These are phyloP conservation scores for Amanita molliuscula DNA, from an alignment of 768 basidiomycete species.

Conservation along the genomic window DNA sequence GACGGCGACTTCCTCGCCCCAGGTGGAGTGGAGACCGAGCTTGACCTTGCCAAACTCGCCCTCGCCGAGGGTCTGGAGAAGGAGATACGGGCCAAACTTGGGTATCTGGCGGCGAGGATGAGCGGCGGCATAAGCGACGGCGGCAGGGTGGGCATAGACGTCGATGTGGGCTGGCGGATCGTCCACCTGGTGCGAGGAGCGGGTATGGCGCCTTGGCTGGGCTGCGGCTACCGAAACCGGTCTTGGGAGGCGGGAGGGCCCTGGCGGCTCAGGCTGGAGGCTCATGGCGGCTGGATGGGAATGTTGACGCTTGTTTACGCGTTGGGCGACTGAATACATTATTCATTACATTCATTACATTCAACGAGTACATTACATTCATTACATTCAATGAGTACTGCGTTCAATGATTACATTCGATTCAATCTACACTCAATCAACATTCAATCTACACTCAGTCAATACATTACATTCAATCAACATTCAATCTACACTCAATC, in stretches of 20 bases:
- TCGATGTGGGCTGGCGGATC: constrained; percentile 48
- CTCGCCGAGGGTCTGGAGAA: constrained; percentile 94
- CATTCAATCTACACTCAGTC: too few species aligned
- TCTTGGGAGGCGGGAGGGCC: constrained; percentile 35
- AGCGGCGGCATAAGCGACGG: constrained; percentile 69
- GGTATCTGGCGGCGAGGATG: constrained; percentile 83
- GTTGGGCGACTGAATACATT: not conserved
- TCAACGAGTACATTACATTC: too few species aligned
- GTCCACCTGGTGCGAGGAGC: constrained; percentile 56
- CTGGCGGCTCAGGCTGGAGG: constrained; percentile 22
- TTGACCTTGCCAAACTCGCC: constrained; percentile 99
- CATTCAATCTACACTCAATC: too few species aligned
- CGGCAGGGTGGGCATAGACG: constrained; percentile 79
- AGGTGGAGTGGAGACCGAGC: constrained; percentile 86
- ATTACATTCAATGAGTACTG: too few species aligned
- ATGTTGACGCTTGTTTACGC: not conserved
- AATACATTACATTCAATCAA: too few species aligned
- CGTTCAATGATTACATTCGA: too few species aligned
- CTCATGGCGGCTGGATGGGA: constrained; percentile 13
- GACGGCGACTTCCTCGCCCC: constrained; percentile 97
- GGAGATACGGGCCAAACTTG: constrained; percentile 90
- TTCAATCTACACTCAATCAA: too few species aligned
- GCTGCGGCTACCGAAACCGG: constrained; percentile 52
- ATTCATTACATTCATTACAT: too few species aligned
- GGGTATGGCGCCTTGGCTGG: constrained; percentile 42